These are phyloP conservation scores for Globisporangium nunn DNA, from an alignment of 352 stramenopile species.

Conservation along the genomic window DNA sequence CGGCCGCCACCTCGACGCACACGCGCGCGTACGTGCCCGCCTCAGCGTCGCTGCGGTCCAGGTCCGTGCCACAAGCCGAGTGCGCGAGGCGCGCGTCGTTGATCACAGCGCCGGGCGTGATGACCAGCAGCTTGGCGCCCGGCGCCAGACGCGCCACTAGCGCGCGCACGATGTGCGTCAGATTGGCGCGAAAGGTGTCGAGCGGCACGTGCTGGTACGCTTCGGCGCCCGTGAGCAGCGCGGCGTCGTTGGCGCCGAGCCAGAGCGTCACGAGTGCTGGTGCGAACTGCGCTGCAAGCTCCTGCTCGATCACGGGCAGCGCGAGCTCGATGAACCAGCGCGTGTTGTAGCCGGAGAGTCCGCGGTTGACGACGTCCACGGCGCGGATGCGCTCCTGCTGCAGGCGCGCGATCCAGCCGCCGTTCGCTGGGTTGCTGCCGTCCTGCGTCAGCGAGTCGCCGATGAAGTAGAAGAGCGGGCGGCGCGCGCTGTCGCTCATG, in stretches of 20 bases:
- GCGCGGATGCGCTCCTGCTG: constrained; percentile 45
- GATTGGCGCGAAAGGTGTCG: constrained; percentile 35
- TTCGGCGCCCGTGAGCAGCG: constrained; percentile 16
- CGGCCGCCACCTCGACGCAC: constrained; percentile 29
- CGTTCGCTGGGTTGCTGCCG: constrained; percentile 23
- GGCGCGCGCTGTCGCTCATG: constrained; percentile 1
- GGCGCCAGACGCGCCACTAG: constrained; percentile 14
- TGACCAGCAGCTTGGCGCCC: constrained; percentile 32
- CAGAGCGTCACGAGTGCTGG: constrained; percentile 55
- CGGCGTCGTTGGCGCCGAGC: constrained; percentile 67
- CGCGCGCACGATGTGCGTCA: constrained; percentile 21
- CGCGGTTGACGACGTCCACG: constrained; percentile 48
- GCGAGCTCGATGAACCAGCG: constrained; percentile 40
- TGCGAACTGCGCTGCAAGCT: constrained; percentile 24
- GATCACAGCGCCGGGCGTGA: constrained; percentile 51
- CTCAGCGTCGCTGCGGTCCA: constrained; percentile 38
- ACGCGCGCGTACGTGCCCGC: constrained; percentile 34
- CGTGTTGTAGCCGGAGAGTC: constrained; percentile 50
- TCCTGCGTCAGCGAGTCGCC: constrained; percentile 68
- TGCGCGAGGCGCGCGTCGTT: constrained; percentile 20
- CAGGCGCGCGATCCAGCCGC: constrained; percentile 42
- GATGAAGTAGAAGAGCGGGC: constrained; percentile 30
- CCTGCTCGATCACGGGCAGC: constrained; percentile 25
- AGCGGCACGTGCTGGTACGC: constrained; percentile 40
- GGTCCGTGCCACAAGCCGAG: constrained; percentile 1